Evolutionary conservation across 1,284 basidiomycete genomes (phyloP).

Genomic region (Cryptococcus sp.): DNA sequence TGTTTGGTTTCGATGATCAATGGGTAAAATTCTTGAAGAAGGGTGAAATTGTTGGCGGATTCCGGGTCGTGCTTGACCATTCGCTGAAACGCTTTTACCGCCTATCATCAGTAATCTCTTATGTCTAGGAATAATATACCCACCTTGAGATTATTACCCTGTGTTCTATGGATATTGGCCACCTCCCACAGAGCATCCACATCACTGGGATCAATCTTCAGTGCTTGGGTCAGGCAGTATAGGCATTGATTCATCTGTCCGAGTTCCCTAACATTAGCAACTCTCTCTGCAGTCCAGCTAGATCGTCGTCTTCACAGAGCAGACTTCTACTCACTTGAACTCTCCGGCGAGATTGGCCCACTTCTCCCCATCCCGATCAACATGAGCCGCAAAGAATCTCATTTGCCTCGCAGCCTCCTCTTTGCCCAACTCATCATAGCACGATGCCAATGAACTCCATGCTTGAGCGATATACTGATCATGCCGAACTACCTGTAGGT

Average conservation of each 20-base stretch:
- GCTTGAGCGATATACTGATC: constrained; percentile 79
- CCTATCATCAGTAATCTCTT: constrained; percentile 49
- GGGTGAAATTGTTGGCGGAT: constrained; percentile 72
- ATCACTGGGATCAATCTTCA: constrained; percentile 72
- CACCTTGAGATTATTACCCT: constrained; percentile 65
- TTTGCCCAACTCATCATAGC: constrained; percentile 67
- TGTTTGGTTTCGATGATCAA: constrained; percentile 70
- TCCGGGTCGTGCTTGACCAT: constrained; percentile 59
- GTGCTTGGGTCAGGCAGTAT: constrained; percentile 85
- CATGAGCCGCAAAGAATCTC: constrained; percentile 83
- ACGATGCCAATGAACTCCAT: constrained; percentile 81
- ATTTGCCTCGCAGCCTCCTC: constrained; percentile 71
- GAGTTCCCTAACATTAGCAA: constrained; percentile 7
- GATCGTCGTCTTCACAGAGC: neutral
- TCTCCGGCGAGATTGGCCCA: constrained; percentile 77
- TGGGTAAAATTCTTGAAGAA: constrained; percentile 73
- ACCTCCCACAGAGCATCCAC: constrained; percentile 87
- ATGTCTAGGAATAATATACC: neutral
- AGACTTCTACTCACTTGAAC: constrained; percentile 57
- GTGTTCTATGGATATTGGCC: constrained; percentile 72
- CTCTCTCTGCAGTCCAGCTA: neutral
- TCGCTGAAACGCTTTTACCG: constrained; percentile 67
- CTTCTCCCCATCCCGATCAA: constrained; percentile 75
- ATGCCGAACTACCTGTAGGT: constrained; percentile 89
- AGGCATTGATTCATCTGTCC: constrained; percentile 65